Evolutionary conservation across 1,139 yeast genomes (phyloP), one percentile per base, ranked within the genome.

Genomic region (Hanseniaspora uvarum): DNA sequence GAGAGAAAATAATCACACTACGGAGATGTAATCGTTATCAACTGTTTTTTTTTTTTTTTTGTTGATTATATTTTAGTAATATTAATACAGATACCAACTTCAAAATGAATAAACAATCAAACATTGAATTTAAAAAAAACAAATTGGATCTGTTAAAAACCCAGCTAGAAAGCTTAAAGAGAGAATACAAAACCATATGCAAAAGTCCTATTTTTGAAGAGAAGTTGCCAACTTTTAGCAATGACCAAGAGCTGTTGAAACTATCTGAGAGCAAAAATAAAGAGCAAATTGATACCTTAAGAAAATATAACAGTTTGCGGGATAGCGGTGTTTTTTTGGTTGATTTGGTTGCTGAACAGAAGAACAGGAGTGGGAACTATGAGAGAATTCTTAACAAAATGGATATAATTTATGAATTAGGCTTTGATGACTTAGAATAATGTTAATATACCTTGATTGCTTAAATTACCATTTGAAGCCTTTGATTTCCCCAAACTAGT

Each of bases 291-390:
- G 55, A 55, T 12, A 52, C 56, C 5, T 53, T 68, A 23, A 66
- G 66, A 53, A 61, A 56, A 14, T 67, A 67, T 53, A 68, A 68
- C 55, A 69, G 67, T 39, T 54, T 68, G 14, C 61, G 67, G 52
- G 71, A 67, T 51, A 58, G 59, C 2, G 69, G 68, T 1, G 50
- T 66, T 24, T 58, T 60, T 36, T 56, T 67, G 11, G 59, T 61
- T 1, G 66, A 64, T 50, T 40, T 65, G 51, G 60, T 68, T 14
- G 66, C 70, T 3, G 62, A 61, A 24, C 67, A 66, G 28, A 63
- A 62, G 54, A 50, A 57, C 8, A 59, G 62, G 39, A 58, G 59
- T 39, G 24, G 61, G 2, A 60, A 58, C 37, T 16, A 6, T 3
- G 7, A 21, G 4, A 19, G 18, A 14, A n/a, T 33, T 5, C 2